Evolutionary conservation across 2,329 filamentous ascomycete species (phyloP).

Genomic region (Geosmithia putterillii): DNA sequence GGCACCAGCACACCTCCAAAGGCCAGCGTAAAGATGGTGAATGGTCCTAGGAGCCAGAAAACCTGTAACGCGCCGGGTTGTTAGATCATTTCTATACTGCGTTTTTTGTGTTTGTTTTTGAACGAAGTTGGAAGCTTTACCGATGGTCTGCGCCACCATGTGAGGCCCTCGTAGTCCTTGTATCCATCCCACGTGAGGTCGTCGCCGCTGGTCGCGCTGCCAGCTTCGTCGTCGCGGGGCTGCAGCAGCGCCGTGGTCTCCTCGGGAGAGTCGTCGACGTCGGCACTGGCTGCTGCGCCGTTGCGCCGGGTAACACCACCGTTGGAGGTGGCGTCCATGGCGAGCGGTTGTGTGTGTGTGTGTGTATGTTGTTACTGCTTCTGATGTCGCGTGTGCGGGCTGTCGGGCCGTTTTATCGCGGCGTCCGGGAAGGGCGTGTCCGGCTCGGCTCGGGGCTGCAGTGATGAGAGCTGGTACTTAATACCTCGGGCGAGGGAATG

Average conservation of each 20-base stretch:
- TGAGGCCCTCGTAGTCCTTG: conserved; percentile 46
- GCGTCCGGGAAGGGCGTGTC: too few species aligned
- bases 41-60: conserved; percentile 73
- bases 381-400: too few species aligned
- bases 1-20: conserved; percentile 81
- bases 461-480: too few species aligned
- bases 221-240: not conserved
- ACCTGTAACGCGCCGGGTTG: conserved; percentile 34
- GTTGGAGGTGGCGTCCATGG: not conserved
- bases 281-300: not conserved
- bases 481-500: too few species aligned
- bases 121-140: conserved; percentile 23
- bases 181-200: conserved; percentile 29
- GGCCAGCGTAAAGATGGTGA: conserved; percentile 70
- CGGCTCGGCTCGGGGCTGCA: too few species aligned
- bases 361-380: too few species aligned
- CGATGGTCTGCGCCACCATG: conserved; percentile 52
- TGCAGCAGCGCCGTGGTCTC: not conserved
- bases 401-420: too few species aligned
- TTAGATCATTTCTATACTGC: not conserved
- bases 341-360: too few species aligned
- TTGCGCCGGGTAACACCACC: too few species aligned
- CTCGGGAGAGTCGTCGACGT: not conserved
- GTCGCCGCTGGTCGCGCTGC: not conserved
- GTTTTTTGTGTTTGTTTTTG: not conserved